These are phyloP conservation scores for Elsinoe arachidis DNA, from an alignment of 2,329 filamentous ascomycete species.

Conservation along the genomic window DNA sequence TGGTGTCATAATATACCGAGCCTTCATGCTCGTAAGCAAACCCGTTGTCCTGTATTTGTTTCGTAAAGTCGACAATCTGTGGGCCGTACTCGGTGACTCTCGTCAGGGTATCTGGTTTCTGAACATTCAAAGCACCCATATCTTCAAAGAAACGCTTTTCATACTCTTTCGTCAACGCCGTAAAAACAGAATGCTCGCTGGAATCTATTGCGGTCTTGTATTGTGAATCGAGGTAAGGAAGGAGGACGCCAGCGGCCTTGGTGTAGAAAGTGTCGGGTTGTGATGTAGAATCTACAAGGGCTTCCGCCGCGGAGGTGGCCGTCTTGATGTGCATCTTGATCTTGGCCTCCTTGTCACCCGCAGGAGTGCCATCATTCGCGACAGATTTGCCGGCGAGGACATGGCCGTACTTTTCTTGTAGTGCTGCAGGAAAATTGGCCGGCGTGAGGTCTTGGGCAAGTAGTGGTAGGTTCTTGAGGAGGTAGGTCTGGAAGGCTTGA, in stretches of 20 bases:
- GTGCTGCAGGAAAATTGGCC: slow-evolving; percentile 38
- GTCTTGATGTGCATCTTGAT: slow-evolving; percentile 79
- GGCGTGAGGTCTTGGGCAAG: slow-evolving; percentile 36
- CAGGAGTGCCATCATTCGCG: slow-evolving; percentile 42
- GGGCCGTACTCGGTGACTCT: slow-evolving; percentile 88
- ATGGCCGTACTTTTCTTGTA: slow-evolving; percentile 44
- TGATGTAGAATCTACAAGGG: slow-evolving; percentile 31
- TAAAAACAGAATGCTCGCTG: slow-evolving; percentile 68
- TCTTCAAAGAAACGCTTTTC: slow-evolving; percentile 83
- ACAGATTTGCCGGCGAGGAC: slow-evolving; percentile 48
- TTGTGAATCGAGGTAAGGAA: slow-evolving; percentile 69
- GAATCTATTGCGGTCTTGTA: slow-evolving; percentile 50
- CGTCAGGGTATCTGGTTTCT: slow-evolving; percentile 72
- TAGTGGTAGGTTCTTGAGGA: slow-evolving; percentile 59
- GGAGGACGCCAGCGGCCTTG: slow-evolving; percentile 59
- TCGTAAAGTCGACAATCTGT: slow-evolving; percentile 77
- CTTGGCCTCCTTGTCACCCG: slow-evolving; percentile 75
- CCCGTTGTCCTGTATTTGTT: slow-evolving; percentile 72
- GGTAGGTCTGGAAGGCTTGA: slow-evolving; percentile 47
- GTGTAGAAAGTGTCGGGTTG: slow-evolving; percentile 41
- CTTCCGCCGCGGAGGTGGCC: slow-evolving; percentile 44
- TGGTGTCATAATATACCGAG: slow-evolving; percentile 90
- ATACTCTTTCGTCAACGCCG: slow-evolving; percentile 73
- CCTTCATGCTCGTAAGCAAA: slow-evolving; percentile 66
- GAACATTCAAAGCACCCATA: slow-evolving; percentile 77